Percentiles rank a stretch among this genome's conserved stretches.
phyloP scores from a whole-genome alignment of 805 yeast species.

The Ogataea zsoltii region DNA sequence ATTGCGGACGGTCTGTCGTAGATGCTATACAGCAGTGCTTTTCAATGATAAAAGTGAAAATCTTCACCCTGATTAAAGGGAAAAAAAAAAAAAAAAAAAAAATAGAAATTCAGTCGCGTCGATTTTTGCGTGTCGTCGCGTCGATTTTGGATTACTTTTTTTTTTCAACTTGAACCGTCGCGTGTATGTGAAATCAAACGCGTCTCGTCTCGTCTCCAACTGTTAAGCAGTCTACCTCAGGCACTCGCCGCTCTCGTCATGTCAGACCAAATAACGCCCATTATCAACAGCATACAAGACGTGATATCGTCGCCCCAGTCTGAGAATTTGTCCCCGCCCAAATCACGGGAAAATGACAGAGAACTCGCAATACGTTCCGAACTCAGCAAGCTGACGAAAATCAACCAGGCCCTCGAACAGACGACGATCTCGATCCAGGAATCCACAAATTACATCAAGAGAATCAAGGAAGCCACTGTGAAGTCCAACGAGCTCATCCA shows the following conservation, averaged over 20 bases:
- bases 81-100: slow-evolving; percentile 4
- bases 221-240: too few species aligned
- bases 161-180: neutral
- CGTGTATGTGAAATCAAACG: neutral
- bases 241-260: slow-evolving; percentile 2
- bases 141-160: too few species aligned
- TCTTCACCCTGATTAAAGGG: neutral
- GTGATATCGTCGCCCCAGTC: slow-evolving; percentile 8
- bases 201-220: too few species aligned
- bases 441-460: slow-evolving; percentile 17
- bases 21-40: too few species aligned
- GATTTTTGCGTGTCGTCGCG: neutral
- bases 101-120: neutral
- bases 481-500: slow-evolving; percentile 43
- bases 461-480: slow-evolving; percentile 18
- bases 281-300: slow-evolving; percentile 15
- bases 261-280: slow-evolving; percentile 20
- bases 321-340: slow-evolving; percentile 8
- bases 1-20: neutral
- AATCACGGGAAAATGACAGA: slow-evolving; percentile 10
- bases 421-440: slow-evolving; percentile 21
- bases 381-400: slow-evolving; percentile 15
- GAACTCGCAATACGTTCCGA: slow-evolving; percentile 18
- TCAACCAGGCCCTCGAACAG: slow-evolving; percentile 20
- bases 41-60: too few species aligned